Percentiles rank a stretch among this genome's conserved stretches.
phyloP scores from a whole-genome alignment of 1,284 basidiomycete genomes.

The Trichosporon coremiiforme region DNA sequence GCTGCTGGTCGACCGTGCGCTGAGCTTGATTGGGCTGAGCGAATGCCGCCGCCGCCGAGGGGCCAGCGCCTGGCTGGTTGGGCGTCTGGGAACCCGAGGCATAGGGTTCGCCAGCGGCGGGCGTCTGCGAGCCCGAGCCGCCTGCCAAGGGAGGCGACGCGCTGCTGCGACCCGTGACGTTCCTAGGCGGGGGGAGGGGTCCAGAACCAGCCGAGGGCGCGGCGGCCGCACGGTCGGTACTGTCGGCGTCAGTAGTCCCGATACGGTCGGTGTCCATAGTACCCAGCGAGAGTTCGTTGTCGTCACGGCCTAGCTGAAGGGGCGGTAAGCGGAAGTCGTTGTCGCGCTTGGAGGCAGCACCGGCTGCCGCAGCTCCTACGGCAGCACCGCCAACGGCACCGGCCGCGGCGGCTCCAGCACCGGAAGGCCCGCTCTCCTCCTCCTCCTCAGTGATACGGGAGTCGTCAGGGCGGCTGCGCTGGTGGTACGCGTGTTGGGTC shows the following conservation, averaged over 20 bases:
- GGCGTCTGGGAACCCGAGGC: neutral
- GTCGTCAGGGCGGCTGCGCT: slow-evolving; percentile 17
- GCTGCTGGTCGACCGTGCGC: neutral
- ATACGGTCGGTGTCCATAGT: neutral
- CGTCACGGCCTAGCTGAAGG: neutral
- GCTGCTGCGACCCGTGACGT: neutral
- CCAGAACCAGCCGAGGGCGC: neutral
- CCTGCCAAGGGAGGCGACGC: neutral
- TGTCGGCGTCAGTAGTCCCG: too few relatives aligned
- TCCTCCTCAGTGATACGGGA: slow-evolving; percentile 22
- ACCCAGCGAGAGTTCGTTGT: neutral
- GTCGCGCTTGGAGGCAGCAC: neutral
- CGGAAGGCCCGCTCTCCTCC: slow-evolving; percentile 13
- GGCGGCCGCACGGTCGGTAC: too few relatives aligned
- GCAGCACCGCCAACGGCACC: neutral
- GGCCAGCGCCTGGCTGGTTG: neutral
- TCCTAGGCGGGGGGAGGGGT: neutral
- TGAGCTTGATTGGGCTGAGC: neutral
- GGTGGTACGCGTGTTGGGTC: slow-evolving; percentile 58
- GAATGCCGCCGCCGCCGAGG: neutral
- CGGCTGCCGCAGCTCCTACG: neutral
- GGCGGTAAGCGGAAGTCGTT: slow-evolving; percentile 8
- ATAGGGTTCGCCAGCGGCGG: neutral
- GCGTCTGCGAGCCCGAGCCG: slow-evolving; percentile 9
- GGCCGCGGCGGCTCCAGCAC: neutral